These are phyloP conservation scores for Monosporozyma aerobia DNA, from an alignment of 805 yeast genomes.

Conservation along the genomic window DNA sequence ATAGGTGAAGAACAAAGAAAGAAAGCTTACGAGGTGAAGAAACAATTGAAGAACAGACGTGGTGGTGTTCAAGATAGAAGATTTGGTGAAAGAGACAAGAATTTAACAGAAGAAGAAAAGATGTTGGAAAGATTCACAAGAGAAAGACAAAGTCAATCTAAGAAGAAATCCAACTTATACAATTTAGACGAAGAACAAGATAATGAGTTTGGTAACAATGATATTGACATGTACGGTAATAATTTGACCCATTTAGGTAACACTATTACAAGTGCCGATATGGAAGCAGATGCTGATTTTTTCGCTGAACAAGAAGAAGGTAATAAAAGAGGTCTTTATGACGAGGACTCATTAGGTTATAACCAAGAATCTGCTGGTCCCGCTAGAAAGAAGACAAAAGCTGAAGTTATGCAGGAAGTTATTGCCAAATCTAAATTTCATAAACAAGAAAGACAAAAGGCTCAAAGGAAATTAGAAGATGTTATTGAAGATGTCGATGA, in stretches of 20 bases:
- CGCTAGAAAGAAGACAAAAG: constrained; percentile 61
- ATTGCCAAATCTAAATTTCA: constrained; percentile 75
- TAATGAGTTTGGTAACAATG: constrained; percentile 35
- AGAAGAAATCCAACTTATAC: constrained; percentile 51
- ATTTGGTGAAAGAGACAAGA: constrained; percentile 77
- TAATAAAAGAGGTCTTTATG: constrained; percentile 25
- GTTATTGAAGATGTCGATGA: constrained; percentile 63
- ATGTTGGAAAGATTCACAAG: constrained; percentile 92
- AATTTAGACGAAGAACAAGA: constrained; percentile 65
- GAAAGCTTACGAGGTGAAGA: constrained; percentile 55
- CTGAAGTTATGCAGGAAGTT: constrained; percentile 78
- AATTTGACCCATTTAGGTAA: constrained; percentile 75
- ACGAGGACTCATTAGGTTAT: constrained; percentile 20
- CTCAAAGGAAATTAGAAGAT: constrained; percentile 50
- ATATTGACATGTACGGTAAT: constrained; percentile 30
- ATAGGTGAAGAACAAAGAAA: constrained; percentile 56
- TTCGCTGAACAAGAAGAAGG: constrained; percentile 4
- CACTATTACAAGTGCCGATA: constrained; percentile 46
- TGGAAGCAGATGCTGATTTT: constrained; percentile 30
- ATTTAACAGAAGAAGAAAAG: constrained; percentile 77
- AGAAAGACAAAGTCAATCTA: constrained; percentile 59
- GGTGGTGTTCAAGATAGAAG: constrained; percentile 81
- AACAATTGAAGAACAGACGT: constrained; percentile 53
- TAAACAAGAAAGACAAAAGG: constrained; percentile 64
- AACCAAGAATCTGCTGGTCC: constrained; percentile 37